Percentiles rank a stretch among this genome's conserved stretches.
phyloP scores from a whole-genome alignment of 116 monocot species.

The Zostera marina region DNA sequence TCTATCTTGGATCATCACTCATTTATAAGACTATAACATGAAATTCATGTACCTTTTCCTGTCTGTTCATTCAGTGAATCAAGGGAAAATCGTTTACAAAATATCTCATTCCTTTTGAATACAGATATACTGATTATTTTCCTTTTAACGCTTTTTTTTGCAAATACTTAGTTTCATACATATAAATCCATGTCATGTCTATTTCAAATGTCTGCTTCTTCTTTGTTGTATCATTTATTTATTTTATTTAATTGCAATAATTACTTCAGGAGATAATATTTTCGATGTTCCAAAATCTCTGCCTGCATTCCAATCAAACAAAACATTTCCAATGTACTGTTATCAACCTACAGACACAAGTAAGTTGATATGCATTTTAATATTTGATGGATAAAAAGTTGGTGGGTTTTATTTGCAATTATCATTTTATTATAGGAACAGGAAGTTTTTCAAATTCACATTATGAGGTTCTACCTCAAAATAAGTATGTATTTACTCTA shows the following conservation, averaged over 20 bases:
- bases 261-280: constrained; percentile 4
- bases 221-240: background rate
- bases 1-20: background rate
- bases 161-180: no score
- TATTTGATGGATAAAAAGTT: background rate
- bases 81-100: no score
- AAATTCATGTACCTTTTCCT: no score
- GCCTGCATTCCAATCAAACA: background rate
- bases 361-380: constrained; percentile 1
- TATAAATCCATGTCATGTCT: background rate
- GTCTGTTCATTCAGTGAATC: no score
- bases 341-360: background rate
- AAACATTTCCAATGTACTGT: background rate
- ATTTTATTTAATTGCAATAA: background rate
- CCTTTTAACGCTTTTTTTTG: no score
- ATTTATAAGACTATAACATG: no score
- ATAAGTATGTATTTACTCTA: constrained; percentile 7
- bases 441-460: constrained; percentile 3
- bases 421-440: background rate
- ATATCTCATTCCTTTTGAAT: no score
- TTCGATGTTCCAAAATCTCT: constrained; percentile 1
- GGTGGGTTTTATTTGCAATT: background rate
- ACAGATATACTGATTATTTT: no score
- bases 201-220: background rate
- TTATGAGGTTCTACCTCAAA: background rate